Conservation (phyloP, 176 grass and related monocot genomes). For the Oryza officinalis region DNA sequence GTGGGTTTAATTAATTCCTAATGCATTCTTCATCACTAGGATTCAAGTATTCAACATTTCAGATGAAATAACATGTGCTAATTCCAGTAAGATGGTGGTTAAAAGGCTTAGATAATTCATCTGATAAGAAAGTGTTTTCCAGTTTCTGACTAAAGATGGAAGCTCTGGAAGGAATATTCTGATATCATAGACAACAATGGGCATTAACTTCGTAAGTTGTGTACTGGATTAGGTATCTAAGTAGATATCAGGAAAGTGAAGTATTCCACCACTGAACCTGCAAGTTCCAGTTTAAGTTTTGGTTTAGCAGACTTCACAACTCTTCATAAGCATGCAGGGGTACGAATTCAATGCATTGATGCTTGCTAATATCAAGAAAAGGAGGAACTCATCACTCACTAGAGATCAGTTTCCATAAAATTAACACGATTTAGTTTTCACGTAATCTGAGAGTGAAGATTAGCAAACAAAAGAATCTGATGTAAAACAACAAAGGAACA, state of each 20-base stretch:
- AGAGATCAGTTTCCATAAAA: background rate
- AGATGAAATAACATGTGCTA: slow-evolving; percentile 1
- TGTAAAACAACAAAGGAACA: slow-evolving; percentile 31
- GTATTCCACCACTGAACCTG: background rate
- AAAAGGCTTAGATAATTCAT: slow-evolving; percentile 7
- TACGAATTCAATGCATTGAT: slow-evolving; percentile 5
- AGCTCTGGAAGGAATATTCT: background rate
- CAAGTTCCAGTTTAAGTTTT: background rate
- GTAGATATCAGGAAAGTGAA: background rate
- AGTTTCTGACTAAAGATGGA: slow-evolving; percentile 5
- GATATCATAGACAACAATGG: slow-evolving; percentile 13
- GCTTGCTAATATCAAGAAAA: slow-evolving; percentile 7
- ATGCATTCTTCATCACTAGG: slow-evolving; percentile 4
- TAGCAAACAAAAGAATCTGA: background rate
- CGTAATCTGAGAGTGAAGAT: background rate
- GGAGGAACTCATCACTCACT: background rate
- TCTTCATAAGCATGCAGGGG: background rate
- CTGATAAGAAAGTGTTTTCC: background rate
- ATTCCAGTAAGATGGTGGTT: background rate
- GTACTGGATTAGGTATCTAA: slow-evolving; percentile 3
- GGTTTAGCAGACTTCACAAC: background rate
- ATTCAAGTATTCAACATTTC: slow-evolving; percentile 16
- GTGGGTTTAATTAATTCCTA: background rate
- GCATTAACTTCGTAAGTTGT: slow-evolving; percentile 2
- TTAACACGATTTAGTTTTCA: background rate